Evolutionary conservation across 768 basidiomycete genomes (phyloP), one percentile per base, ranked within the genome.

Genomic region (Erythrobasidium yunnanense): DNA sequence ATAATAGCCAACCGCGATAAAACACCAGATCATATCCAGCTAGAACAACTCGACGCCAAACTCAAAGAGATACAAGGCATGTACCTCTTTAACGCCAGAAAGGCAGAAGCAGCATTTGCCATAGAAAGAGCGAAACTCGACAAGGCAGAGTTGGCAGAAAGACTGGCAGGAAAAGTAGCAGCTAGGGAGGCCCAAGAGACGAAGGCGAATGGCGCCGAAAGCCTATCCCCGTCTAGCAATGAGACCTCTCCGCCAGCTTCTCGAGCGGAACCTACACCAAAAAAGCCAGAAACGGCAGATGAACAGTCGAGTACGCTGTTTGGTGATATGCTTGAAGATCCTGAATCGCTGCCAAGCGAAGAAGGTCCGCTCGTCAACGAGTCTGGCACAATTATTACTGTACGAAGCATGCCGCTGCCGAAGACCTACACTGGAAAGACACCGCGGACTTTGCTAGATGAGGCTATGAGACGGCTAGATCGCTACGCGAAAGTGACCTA

Each of bases 361-460:
- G 20, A 82, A 82, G 68, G 79, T 80, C n/a, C 47, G 17, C n/a
- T 23, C 6, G 27, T 2, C 13, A 83, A 81, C 46, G 70, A 72
- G 45, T n/a, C 55, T 5, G 70, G 70, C 46, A 22, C 47, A 29
- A 70, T 63, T 20, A 73, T 79, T 67, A 72, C 69, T 4, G 70
- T 77, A 25, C 77, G 85, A 27, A 84, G 90, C 67, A 86, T 97
- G 85, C 73, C 83, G 1, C 78, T 89, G 25, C 87, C 90, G 1
- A 93, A 88, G 76, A 83, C 87, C 72, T 85, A 85, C 80, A 84
- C 87, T 35, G 86, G 87, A 34, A 84, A 83, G 42, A 85, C 86
- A 15, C 90, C 93, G 8, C 91, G 87, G 75, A 77, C 74, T 17
- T 75, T 89, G 3, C 80, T 97, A 38, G 75, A 80, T 57, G 87